Percentiles rank a stretch among this genome's conserved stretches.
These are phyloP conservation scores for Lanzia echinophila DNA, from an alignment of 2,329 filamentous ascomycete genomes.

Conservation along the genomic window DNA sequence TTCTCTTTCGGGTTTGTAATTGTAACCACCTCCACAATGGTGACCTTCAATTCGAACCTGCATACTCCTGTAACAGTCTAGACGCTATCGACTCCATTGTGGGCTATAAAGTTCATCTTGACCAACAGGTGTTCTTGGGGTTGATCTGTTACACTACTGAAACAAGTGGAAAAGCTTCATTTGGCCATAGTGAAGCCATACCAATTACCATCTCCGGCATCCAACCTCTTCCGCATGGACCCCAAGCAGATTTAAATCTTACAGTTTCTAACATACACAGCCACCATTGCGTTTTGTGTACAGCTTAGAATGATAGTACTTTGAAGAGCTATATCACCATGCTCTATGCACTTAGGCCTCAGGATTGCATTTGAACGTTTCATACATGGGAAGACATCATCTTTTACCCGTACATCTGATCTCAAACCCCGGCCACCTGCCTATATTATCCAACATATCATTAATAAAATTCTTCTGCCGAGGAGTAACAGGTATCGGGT, in stretches of 20 bases:
- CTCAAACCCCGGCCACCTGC: constrained; percentile 6
- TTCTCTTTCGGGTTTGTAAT: neutral
- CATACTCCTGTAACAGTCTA: constrained; percentile 2
- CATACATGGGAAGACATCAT: constrained; percentile 14
- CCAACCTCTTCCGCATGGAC: neutral
- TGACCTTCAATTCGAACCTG: constrained; percentile 6
- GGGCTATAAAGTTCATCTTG: neutral
- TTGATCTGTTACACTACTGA: constrained; percentile 6
- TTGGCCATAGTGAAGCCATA: neutral
- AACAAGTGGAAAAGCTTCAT: neutral
- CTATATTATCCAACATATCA: constrained; percentile 10
- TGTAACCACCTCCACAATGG: neutral
- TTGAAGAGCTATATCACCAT: neutral
- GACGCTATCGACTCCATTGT: neutral
- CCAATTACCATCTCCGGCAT: neutral
- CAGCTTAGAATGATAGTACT: neutral
- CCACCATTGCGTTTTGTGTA: constrained; percentile 1
- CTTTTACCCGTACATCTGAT: constrained; percentile 14
- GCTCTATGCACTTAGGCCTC: neutral
- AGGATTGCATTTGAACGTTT: neutral
- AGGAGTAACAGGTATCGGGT: constrained; percentile 6
- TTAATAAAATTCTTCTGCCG: neutral
- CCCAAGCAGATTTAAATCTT: neutral
- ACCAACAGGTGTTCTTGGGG: neutral
- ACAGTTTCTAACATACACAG: constrained; percentile 1